These are phyloP conservation scores for Grigorovia transvaalensis DNA, from an alignment of 805 yeast species.

Conservation along the genomic window DNA sequence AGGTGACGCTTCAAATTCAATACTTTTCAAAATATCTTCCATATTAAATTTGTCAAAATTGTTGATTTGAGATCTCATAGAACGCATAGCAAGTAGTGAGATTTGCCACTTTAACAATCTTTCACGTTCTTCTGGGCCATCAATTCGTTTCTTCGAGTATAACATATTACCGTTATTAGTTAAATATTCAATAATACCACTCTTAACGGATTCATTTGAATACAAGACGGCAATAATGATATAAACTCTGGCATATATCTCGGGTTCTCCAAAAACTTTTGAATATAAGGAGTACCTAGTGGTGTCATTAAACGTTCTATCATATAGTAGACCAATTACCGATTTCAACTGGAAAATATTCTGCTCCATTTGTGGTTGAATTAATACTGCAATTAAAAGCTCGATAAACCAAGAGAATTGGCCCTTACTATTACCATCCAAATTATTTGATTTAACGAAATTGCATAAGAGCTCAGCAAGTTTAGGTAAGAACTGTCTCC, in stretches of 20 bases:
- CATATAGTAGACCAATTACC: constrained; percentile 44
- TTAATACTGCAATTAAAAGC: constrained; percentile 35
- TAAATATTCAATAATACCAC: constrained; percentile 14
- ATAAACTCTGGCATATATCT: constrained; percentile 42
- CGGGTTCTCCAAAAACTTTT: constrained; percentile 46
- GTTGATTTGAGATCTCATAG: constrained; percentile 17
- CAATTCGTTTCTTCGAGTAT: constrained; percentile 44
- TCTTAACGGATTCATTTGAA: constrained; percentile 14
- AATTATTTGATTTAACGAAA: constrained; percentile 30
- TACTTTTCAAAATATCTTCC: constrained; percentile 6
- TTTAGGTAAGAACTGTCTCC: constrained; percentile 60
- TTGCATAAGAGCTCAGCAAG: constrained; percentile 38
- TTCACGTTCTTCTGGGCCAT: constrained; percentile 58
- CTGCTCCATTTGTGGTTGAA: constrained; percentile 43
- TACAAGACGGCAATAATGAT: constrained; percentile 38
- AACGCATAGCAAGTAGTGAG: constrained; percentile 36
- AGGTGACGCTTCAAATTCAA: constrained; percentile 58
- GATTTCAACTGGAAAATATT: constrained; percentile 52
- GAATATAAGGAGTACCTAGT: constrained; percentile 28
- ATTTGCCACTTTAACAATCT: constrained; percentile 50
- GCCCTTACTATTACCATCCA: neutral
- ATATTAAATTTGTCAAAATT: constrained; percentile 4
- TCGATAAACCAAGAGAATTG: neutral
- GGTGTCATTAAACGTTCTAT: constrained; percentile 26
- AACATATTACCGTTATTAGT: constrained; percentile 35